phyloP scores from a whole-genome alignment of 2,329 filamentous ascomycete species.

The Alternaria brassicicola region DNA sequence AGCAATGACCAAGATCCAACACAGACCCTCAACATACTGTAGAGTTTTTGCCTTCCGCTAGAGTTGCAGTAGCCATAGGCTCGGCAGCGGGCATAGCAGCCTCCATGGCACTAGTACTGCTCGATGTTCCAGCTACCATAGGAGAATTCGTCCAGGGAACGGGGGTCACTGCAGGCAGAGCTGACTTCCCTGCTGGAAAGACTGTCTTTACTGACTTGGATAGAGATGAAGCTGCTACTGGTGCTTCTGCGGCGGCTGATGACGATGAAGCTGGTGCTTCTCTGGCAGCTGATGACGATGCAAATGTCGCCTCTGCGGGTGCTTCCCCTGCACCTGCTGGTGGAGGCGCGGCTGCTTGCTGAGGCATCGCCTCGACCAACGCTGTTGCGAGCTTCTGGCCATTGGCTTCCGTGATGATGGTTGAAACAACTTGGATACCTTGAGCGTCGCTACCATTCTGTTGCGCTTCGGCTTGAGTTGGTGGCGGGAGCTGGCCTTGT shows the following conservation, averaged over 20 bases:
- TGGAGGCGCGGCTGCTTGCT: conserved; percentile 10
- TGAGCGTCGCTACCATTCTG: conserved; percentile 7
- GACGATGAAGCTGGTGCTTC: not conserved
- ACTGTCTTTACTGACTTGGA: conserved; percentile 3
- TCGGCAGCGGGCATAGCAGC: not conserved
- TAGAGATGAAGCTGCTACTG: not conserved
- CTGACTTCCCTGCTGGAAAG: conserved; percentile 1
- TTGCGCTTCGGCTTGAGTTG: not conserved
- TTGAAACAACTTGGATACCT: conserved; percentile 12
- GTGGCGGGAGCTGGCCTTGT: conserved; percentile 11
- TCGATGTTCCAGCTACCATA: not conserved
- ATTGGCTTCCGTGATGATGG: conserved; percentile 14
- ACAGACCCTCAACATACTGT: conserved; percentile 17
- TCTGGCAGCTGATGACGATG: not conserved
- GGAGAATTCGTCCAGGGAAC: conserved; percentile 5
- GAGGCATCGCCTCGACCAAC: conserved; percentile 13
- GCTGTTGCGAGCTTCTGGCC: conserved; percentile 11
- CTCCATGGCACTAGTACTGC: not conserved
- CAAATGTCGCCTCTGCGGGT: not conserved
- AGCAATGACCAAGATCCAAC: not conserved
- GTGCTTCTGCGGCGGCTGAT: not conserved
- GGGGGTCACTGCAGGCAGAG: conserved; percentile 10
- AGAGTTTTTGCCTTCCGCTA: conserved; percentile 14
- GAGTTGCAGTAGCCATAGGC: conserved; percentile 3
- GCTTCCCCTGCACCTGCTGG: not conserved